Base-by-base conservation (phyloP, 345 rosid species). In the Euphorbia tirucalli region DNA sequence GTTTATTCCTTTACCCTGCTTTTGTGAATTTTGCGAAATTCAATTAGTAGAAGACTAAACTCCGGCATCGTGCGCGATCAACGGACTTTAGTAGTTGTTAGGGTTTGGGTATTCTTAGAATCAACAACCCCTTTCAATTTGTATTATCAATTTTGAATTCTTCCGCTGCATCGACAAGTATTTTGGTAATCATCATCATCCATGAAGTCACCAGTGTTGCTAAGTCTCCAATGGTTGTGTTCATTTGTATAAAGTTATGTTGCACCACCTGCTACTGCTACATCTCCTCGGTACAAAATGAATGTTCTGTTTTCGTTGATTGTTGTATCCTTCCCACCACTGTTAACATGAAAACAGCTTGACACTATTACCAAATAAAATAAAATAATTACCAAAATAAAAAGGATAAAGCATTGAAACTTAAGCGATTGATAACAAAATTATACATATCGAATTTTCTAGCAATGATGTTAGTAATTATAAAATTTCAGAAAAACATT, bases 141-240 rank as follows among this genome's bases (percentile, higher is more conserved):
- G n/a, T n/a, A n/a, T n/a, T n/a, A n/a, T n/a, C n/a, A n/a, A n/a
- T n/a, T n/a, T n/a, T n/a, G n/a, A n/a, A n/a, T n/a, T n/a, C n/a
- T n/a, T n/a, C n/a, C n/a, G n/a, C n/a, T n/a, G n/a, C n/a, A n/a
- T n/a, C n/a, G n/a, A n/a, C n/a, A n/a, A n/a, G n/a, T n/a, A n/a
- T n/a, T n/a, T n/a, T n/a, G n/a, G n/a, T n/a, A n/a, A n/a, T n/a
- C n/a, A n/a, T n/a, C n/a, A n/a, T n/a, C n/a, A n/a, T 90, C 96
- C 88, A 82, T 74, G 79, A 72, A 90, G 79, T 90, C 89, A 41
- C 96, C 92, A 39, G 84, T 85, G 81, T 85, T 90, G 68, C 90
- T 87, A 64, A 87, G 83, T 54, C 93, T 93, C 96, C 92, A 90
- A 56, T 77, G 35, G 70, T 48, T 28, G 22, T 69, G 32, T 31